Evolutionary conservation across 2,329 filamentous ascomycete genomes (phyloP).

Genomic region (Penicillium sp.): DNA sequence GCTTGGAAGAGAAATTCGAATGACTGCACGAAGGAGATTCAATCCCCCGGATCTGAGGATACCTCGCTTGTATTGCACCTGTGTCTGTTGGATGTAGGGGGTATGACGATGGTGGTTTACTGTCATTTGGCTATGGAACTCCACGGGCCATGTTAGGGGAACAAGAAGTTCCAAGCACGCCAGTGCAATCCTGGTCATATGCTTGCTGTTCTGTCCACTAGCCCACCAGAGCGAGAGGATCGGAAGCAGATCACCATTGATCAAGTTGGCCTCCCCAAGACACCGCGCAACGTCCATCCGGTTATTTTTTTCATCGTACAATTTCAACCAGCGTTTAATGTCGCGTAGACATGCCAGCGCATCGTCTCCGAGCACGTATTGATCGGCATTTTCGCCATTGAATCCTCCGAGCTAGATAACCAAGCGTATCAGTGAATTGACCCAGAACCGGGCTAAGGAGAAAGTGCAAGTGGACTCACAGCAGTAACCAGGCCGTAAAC

Average conservation of each 20-base stretch:
- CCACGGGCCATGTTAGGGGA: conserved; percentile 90
- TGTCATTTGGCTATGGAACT: conserved; percentile 78
- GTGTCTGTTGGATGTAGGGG: conserved; percentile 82
- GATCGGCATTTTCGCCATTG: conserved; percentile 72
- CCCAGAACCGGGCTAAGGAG: conserved; percentile 8
- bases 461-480: conserved; percentile 53
- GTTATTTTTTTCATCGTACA: conserved; percentile 91
- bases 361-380: conserved; percentile 89
- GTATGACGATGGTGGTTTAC: conserved; percentile 90
- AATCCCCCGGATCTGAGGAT: conserved; percentile 80
- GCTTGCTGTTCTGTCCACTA: conserved; percentile 66
- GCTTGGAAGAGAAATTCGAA: conserved; percentile 77
- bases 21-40: conserved; percentile 73
- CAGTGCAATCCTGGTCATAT: conserved; percentile 75
- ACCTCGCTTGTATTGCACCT: conserved; percentile 83
- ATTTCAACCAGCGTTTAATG: conserved; percentile 89
- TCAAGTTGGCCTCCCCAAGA: conserved; percentile 85
- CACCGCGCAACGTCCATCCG: conserved; percentile 93
- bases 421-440: conserved; percentile 12
- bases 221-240: conserved; percentile 83
- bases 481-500: conserved; percentile 92
- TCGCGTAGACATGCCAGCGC: conserved; percentile 88
- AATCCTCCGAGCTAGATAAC: conserved; percentile 72
- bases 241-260: conserved; percentile 83
- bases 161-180: conserved; percentile 88